These are phyloP conservation scores for Phytophthora boehmeriae DNA, from an alignment of 352 stramenopile species.

Conservation along the genomic window DNA sequence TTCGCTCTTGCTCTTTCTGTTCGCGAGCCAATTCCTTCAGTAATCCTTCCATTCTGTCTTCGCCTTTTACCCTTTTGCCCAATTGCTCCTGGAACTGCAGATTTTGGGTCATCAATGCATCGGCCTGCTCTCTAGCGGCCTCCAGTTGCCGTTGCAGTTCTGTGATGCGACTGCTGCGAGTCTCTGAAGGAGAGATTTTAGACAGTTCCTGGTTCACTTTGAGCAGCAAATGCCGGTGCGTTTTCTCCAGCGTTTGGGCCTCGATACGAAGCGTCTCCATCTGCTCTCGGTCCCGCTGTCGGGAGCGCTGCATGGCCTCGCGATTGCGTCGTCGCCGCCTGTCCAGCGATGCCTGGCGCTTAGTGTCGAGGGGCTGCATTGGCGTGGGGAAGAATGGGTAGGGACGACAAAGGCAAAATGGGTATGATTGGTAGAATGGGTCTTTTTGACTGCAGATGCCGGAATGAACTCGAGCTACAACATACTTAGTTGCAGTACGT, in stretches of 20 bases:
- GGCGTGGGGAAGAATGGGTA: constrained; percentile 2
- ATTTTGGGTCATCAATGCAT: constrained; percentile 52
- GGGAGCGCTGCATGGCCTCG: constrained; percentile 64
- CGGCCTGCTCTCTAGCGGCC: constrained; percentile 34
- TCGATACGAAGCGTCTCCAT: constrained; percentile 50
- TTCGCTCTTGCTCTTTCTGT: constrained; percentile 26
- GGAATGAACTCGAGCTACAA: too few species aligned
- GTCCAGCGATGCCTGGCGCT: constrained; percentile 45
- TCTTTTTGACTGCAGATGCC: too few species aligned
- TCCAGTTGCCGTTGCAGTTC: constrained; percentile 43
- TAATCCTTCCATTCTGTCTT: constrained; percentile 63
- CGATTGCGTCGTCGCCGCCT: constrained; percentile 57
- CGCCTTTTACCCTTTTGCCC: constrained; percentile 50
- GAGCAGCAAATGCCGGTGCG: constrained; percentile 40
- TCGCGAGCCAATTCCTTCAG: constrained; percentile 50
- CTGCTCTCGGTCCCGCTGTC: constrained; percentile 55
- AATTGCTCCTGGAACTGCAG: constrained; percentile 51
- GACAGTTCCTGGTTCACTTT: constrained; percentile 45
- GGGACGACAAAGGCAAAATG: neutral
- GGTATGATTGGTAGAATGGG: neutral
- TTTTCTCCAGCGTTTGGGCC: constrained; percentile 37
- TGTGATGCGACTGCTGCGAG: constrained; percentile 9
- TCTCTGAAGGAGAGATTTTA: constrained; percentile 5
- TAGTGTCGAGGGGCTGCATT: constrained; percentile 14
- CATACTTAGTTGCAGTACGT: too few species aligned